Evolutionary conservation across 495 filamentous ascomycete species (phyloP).

Genomic region (Hypoxylon rickii): DNA sequence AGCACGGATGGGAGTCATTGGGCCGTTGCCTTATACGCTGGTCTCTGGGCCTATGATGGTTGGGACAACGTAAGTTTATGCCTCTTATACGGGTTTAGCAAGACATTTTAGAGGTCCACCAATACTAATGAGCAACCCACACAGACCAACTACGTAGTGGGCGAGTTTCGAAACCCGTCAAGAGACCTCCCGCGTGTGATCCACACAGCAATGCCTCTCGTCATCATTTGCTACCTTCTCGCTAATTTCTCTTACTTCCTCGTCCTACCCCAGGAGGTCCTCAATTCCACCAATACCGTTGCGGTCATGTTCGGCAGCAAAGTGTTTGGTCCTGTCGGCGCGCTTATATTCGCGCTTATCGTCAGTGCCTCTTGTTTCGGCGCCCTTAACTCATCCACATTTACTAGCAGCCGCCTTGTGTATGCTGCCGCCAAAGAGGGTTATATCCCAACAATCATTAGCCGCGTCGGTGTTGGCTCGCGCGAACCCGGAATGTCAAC

Average conservation of each 20-base stretch:
- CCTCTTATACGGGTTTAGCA: not conserved
- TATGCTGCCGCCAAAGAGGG: constrained; percentile 96
- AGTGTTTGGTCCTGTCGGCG: constrained; percentile 83
- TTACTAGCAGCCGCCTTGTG: constrained; percentile 88
- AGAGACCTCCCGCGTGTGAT: constrained; percentile 94
- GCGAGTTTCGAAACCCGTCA: constrained; percentile 89
- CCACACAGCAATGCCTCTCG: constrained; percentile 94
- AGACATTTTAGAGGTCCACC: not conserved
- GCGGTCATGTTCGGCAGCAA: constrained; percentile 91
- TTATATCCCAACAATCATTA: constrained; percentile 83
- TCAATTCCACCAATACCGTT: constrained; percentile 87
- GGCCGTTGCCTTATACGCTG: constrained; percentile 93
- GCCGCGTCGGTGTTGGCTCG: constrained; percentile 74
- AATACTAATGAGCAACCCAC: constrained; percentile 19
- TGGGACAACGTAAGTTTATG: constrained; percentile 88
- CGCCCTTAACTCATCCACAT: constrained; percentile 91
- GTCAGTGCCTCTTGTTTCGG: constrained; percentile 90
- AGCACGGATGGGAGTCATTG: constrained; percentile 76
- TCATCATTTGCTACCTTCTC: constrained; percentile 86
- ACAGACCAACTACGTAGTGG: constrained; percentile 94
- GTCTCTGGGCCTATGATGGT: constrained; percentile 96
- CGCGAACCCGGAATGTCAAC: constrained; percentile 44
- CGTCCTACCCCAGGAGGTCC: constrained; percentile 78
- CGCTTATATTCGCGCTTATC: constrained; percentile 83
- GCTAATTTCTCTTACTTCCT: constrained; percentile 94